phyloP scores from a whole-genome alignment of 345 rosid species.

The Turritis glabra region DNA sequence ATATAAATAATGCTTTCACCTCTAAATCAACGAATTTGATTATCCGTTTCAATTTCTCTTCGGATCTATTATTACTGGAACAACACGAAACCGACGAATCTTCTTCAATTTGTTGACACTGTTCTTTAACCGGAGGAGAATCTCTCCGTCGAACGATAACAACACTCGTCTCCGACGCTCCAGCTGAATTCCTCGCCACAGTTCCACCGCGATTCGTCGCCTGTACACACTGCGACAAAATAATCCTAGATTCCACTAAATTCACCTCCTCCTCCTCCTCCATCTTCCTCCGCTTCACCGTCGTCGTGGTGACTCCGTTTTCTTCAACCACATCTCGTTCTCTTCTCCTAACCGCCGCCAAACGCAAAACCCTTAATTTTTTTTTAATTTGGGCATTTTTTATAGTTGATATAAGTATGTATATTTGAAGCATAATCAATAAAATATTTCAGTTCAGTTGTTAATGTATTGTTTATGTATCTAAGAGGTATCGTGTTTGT shows the following conservation, averaged over 20 bases:
- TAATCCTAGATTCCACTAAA: slow-evolving; percentile 30
- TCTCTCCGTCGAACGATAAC: slow-evolving; percentile 25
- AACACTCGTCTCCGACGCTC: slow-evolving; percentile 32
- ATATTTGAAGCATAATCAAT: too few relatives aligned
- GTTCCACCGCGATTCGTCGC: slow-evolving; percentile 19
- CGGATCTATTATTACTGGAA: slow-evolving; percentile 17
- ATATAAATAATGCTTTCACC: too few relatives aligned
- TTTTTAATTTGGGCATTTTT: too few relatives aligned
- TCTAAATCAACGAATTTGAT: slow-evolving; percentile 19
- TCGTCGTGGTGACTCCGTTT: neutral
- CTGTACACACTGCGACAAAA: slow-evolving; percentile 26
- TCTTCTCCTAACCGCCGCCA: slow-evolving; percentile 37
- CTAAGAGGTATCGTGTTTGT: too few relatives aligned
- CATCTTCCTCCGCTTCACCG: slow-evolving; percentile 31
- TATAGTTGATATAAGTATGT: too few relatives aligned
- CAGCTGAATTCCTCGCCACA: slow-evolving; percentile 24
- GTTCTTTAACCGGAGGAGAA: slow-evolving; percentile 12
- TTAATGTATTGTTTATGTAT: too few relatives aligned
- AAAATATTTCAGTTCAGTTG: too few relatives aligned
- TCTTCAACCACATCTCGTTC: slow-evolving; percentile 26
- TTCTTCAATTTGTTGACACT: too few relatives aligned
- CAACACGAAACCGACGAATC: slow-evolving; percentile 22
- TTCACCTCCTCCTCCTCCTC: slow-evolving; percentile 26
- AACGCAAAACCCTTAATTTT: too few relatives aligned
- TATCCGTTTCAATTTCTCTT: slow-evolving; percentile 33